Evolutionary conservation across 768 basidiomycete species (phyloP).

Genomic region (Clathrus columnatus): DNA sequence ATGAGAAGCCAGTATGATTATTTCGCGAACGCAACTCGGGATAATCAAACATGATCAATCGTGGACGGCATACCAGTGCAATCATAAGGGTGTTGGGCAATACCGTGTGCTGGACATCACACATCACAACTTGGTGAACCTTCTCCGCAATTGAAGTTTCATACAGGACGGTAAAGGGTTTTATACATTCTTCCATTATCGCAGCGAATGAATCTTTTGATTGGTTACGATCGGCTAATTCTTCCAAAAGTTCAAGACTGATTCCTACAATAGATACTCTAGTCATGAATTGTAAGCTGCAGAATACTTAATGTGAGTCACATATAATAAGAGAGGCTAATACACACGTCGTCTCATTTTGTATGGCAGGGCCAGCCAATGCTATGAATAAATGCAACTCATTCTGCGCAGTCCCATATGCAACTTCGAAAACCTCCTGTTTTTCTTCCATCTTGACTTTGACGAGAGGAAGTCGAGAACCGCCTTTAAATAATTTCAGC

Average conservation of each 20-base stretch:
- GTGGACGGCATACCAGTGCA: not conserved
- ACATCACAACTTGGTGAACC: not conserved
- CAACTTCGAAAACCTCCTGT: not conserved
- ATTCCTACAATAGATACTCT: not conserved
- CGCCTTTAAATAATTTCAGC: constrained; percentile 3
- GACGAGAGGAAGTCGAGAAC: not conserved
- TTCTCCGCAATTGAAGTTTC: not conserved
- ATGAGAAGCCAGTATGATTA: not conserved
- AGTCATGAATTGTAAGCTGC: not conserved
- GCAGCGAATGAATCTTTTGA: not conserved
- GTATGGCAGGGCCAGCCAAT: constrained; percentile 1
- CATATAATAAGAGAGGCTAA: not conserved
- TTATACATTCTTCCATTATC: not conserved
- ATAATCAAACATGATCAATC: not conserved
- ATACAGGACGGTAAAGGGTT: not conserved
- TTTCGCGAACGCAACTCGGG: not conserved
- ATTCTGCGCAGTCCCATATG: not conserved
- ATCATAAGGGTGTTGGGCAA: not conserved
- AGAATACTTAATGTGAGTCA: not conserved
- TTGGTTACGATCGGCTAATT: not conserved
- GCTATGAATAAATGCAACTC: not conserved
- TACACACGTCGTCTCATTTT: not conserved
- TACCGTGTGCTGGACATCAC: not conserved
- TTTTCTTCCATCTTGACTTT: not conserved
- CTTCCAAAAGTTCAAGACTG: not conserved